These are phyloP conservation scores for Bolboschoenoplectus hybrid DNA, from an alignment of 202 grass and related monocot species.

Conservation along the genomic window DNA sequence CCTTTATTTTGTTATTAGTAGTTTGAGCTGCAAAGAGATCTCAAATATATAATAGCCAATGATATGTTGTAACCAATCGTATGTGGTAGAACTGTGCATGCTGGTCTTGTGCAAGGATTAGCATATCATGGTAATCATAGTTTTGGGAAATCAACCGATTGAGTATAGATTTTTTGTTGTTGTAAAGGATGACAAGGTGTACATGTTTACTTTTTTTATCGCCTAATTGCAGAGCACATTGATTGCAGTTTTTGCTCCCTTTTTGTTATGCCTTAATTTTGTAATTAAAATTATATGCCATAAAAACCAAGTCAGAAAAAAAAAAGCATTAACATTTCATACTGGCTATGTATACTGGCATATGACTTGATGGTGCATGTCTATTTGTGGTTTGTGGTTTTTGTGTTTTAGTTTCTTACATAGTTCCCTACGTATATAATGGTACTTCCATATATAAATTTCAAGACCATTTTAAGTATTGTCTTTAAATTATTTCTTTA, in stretches of 20 bases:
- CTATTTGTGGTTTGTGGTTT: neutral
- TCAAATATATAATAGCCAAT: constrained; percentile 4
- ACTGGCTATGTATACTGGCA: neutral
- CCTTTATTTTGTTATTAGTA: neutral
- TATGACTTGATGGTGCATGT: neutral
- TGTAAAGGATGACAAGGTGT: neutral
- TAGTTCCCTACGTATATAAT: neutral
- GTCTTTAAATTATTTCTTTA: constrained; percentile 26
- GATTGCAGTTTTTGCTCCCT: neutral
- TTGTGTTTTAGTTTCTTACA: neutral
- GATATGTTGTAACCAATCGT: neutral
- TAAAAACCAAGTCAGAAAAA: neutral
- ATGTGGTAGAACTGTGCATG: neutral
- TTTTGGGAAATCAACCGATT: neutral
- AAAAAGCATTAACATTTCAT: neutral
- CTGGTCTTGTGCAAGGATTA: neutral
- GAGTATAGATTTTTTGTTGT: neutral
- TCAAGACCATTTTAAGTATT: neutral
- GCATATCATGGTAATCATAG: constrained; percentile 4
- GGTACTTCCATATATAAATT: neutral
- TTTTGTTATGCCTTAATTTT: constrained; percentile 10
- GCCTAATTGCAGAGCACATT: neutral
- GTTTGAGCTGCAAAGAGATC: neutral
- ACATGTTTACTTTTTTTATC: neutral
- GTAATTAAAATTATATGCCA: constrained; percentile 7